phyloP scores from a whole-genome alignment of 73 alveolate species.

The Stentor coeruleus region DNA sequence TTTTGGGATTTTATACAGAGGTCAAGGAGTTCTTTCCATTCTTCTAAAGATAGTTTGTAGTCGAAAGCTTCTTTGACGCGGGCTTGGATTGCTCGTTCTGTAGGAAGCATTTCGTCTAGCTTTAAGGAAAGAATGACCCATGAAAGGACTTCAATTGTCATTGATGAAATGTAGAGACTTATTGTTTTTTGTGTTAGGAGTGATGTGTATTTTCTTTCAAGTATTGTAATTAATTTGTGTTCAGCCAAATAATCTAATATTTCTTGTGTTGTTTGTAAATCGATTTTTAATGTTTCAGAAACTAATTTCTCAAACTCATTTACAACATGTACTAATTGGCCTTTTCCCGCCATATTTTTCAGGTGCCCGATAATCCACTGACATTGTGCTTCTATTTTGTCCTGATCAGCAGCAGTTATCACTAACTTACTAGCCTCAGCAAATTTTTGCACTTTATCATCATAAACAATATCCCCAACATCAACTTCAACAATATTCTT shows the following conservation, averaged over 20 bases:
- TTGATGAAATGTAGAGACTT: constrained; percentile 41
- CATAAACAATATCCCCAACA: not conserved
- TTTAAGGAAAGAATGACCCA: constrained; percentile 53
- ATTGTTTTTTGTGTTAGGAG: constrained; percentile 30
- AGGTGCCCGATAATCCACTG: not conserved
- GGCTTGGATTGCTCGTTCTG: constrained; percentile 54
- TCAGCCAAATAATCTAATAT: not conserved
- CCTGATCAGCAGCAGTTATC: too few relatives aligned
- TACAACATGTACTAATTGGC: not conserved
- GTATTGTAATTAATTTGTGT: constrained; percentile 12
- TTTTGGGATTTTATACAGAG: not conserved
- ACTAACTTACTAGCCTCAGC: too few relatives aligned
- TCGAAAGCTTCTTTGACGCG: constrained; percentile 64
- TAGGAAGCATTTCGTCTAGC: constrained; percentile 61
- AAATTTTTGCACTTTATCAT: not conserved
- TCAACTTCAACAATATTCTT: not conserved
- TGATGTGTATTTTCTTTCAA: constrained; percentile 46
- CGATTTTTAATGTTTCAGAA: not conserved
- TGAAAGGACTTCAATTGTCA: constrained; percentile 47
- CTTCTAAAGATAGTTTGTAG: constrained; percentile 35
- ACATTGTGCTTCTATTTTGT: not conserved
- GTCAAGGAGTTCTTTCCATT: constrained; percentile 51
- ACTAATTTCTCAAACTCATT: not conserved
- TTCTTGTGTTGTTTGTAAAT: not conserved
- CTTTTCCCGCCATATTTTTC: not conserved